Evolutionary conservation across 163 green algal genomes (phyloP), one percentile per base, ranked within the genome.

Genomic region (Chlamydomonas reinhardtii): DNA sequence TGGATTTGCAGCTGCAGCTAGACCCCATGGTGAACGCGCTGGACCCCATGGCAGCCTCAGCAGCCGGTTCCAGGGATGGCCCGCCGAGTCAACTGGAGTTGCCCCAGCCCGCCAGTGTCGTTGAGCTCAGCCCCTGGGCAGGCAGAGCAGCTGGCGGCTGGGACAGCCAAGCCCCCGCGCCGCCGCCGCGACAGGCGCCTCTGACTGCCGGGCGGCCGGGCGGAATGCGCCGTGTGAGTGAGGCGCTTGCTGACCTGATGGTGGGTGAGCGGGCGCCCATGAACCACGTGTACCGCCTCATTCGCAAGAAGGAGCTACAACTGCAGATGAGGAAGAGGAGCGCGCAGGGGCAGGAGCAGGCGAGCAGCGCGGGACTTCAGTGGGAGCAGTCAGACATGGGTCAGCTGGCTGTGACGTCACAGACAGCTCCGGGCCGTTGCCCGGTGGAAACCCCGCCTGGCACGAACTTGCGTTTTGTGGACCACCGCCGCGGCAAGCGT

Each of bases 261-360:
- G 80, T 86, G 25, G 80, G 80, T 29, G 80, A 86, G 56, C 80
- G 80, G 25, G 29, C 80, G 22, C 80, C 39, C 54, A 73, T 86
- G 70, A 86, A 86, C 56, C 70, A 64, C 27, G 80, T 86, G 34
- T 86, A 86, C 35, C 54, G 80, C 11, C 56, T 80, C 0, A 86
- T 86, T 70, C 54, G 70, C 20, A 86, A 86, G 70, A 86, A 86
- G 56, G 80, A 86, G 80, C 80, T 86, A 29, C 80, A 86, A 70
- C 70, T 86, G 65, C 77, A 32, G 66, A 68, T 16, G 66, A 31
- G 31, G 31, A 4, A 14, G 31, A n/a, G 31, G 66, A 31, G 16
- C 2, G 61, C 0, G 61, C 35, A 39, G 25, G 25, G 62, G 62
- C 62, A 22, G 27, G 27, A 70, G 27, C 20, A 20, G 27, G 24